A percentile compares a stretch with the other conserved stretches of the same genome.
Evolutionary conservation across 176 grass and related monocot genomes (phyloP).

Genomic region (Tuctoria greenei): DNA sequence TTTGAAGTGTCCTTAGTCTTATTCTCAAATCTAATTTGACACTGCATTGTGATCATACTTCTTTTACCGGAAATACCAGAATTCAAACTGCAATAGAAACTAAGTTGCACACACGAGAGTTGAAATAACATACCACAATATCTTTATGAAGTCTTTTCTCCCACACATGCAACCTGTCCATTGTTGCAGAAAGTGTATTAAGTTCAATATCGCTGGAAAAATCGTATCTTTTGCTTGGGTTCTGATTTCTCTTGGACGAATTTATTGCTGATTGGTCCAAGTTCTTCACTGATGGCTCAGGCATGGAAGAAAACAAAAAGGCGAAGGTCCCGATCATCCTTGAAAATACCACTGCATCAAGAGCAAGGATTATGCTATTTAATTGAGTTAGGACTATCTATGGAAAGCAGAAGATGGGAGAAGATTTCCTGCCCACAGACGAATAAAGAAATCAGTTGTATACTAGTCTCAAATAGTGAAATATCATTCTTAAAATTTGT

Average conservation of each 20-base stretch:
- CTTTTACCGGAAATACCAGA: background rate
- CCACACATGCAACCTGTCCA: constrained; percentile 76
- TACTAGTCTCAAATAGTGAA: too few species aligned
- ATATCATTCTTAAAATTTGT: background rate
- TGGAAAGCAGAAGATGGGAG: background rate
- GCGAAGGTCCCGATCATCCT: constrained; percentile 55
- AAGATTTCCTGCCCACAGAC: constrained; percentile 1
- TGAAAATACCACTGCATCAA: constrained; percentile 65
- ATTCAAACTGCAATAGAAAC: constrained; percentile 1
- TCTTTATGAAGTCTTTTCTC: constrained; percentile 90
- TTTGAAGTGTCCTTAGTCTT: background rate
- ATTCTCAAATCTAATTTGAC: background rate
- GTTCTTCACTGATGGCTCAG: constrained; percentile 25
- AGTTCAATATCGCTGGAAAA: constrained; percentile 43
- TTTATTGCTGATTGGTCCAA: constrained; percentile 36
- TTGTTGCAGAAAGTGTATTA: constrained; percentile 69
- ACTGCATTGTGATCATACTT: background rate
- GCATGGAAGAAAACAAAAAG: constrained; percentile 43
- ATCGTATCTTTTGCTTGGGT: constrained; percentile 22
- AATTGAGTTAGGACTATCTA: background rate
- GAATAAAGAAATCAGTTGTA: background rate
- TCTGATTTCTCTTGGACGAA: constrained; percentile 24
- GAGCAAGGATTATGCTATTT: constrained; percentile 22
- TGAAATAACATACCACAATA: constrained; percentile 62
- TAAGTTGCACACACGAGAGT: background rate